These are phyloP conservation scores for Casuarina glauca DNA, from an alignment of 306 rosid species.

Conservation along the genomic window DNA sequence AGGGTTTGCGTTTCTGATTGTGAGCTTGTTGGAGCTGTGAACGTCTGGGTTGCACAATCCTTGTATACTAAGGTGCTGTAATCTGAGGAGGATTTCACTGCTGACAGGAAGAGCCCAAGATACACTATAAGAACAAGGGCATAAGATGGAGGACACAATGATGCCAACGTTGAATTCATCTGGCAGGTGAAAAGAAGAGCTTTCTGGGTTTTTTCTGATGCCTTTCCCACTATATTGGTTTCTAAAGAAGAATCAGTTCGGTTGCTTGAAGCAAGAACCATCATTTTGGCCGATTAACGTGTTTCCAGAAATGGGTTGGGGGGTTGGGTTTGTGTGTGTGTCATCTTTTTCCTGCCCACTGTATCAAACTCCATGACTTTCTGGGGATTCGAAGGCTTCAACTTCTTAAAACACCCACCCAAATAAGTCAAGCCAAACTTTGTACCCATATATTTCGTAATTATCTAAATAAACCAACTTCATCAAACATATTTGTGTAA, in stretches of 20 bases:
- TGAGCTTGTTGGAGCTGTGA: slow-evolving; percentile 10
- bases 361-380: slow-evolving; percentile 35
- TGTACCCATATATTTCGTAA: background rate
- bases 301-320: background rate
- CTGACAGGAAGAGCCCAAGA: slow-evolving; percentile 25
- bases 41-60: slow-evolving; percentile 47
- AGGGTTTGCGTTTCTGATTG: slow-evolving; percentile 40
- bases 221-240: background rate
- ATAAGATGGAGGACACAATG: slow-evolving; percentile 11
- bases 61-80: slow-evolving; percentile 49
- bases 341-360: slow-evolving; percentile 42
- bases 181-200: background rate
- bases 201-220: slow-evolving; percentile 3
- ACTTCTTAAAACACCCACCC: background rate
- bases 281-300: background rate
- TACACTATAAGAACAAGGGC: slow-evolving; percentile 12
- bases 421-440: background rate
- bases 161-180: slow-evolving; percentile 25
- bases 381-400: background rate
- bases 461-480: background rate
- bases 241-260: background rate
- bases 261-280: background rate
- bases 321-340: slow-evolving; percentile 25
- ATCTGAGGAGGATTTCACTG: slow-evolving; percentile 34
- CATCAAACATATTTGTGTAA: too few species aligned